Base-by-base conservation (phyloP, 345 rosid genomes). In the Camelina neglecta region DNA sequence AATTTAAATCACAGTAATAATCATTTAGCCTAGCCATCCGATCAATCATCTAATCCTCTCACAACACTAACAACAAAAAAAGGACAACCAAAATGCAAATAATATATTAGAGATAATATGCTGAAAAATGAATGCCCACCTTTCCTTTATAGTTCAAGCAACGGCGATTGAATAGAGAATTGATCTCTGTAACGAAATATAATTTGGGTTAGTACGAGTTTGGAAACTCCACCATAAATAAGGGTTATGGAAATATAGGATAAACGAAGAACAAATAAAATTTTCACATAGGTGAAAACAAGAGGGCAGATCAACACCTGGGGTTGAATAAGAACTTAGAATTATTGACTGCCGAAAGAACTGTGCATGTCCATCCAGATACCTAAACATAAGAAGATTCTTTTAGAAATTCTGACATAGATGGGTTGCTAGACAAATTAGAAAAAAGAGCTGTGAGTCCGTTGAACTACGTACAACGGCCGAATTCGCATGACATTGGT, bases 401-500 rank as follows among this genome's bases (percentile, higher is more conserved):
- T 7, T 5, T 58, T 18, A 41, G 5, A 49, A 23, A 59, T 51
- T 66, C 55, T 44, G 50, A 12, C 62, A 50, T 31, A 39, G 21
- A 7, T 39, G 38, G 38, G 59, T 24, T 69, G 51, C 20, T 23
- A 2, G 67, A 59, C 65, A 54, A 77, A 60, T 33, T 41, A 41
- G 57, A 66, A 68, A 65, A 44, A 35, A 39, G 16, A 58, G 51
- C 33, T 38, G 48, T 57, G 60, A 33, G 35, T 20, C 62, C 11
- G 62, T 13, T 71, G 41, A 65, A 51, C 21, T 36, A 42, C 86
- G 35, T 85, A 91, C 98, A 91, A 85, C 55, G 80, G 93, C 70
- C 96, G 83, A 69, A 92, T 89, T 72, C 98, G 95, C 94, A 87
- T 91, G 67, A 94, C 81, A 83, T 90, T 89, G 71, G 96, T 86